These are phyloP conservation scores for Mollisia scopiformis DNA, from an alignment of 2,329 filamentous ascomycete genomes.

Conservation along the genomic window DNA sequence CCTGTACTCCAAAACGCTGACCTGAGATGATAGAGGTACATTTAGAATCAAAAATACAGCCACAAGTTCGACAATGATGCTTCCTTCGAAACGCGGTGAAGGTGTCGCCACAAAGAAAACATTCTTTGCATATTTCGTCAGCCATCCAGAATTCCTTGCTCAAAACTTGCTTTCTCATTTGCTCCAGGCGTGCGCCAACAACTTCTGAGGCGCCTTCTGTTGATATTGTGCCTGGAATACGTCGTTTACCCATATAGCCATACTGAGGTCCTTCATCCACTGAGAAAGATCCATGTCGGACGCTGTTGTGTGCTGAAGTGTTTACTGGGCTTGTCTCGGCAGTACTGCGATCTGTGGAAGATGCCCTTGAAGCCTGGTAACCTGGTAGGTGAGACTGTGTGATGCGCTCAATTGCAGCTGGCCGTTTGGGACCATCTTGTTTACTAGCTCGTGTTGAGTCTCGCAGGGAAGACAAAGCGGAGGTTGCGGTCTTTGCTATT, in stretches of 20 bases:
- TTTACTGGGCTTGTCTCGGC: constrained; percentile 60
- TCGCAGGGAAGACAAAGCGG: constrained; percentile 34
- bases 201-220: constrained; percentile 60
- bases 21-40: constrained; percentile 93
- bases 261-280: constrained; percentile 42
- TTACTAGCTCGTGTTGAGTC: constrained; percentile 36
- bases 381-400: constrained; percentile 48
- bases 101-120: constrained; percentile 85
- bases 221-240: constrained; percentile 59
- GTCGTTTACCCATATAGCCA: constrained; percentile 48
- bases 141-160: constrained; percentile 99
- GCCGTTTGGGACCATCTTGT: constrained; percentile 37
- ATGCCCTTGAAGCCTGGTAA: constrained; percentile 55
- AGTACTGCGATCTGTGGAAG: constrained; percentile 59
- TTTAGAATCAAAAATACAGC: constrained; percentile 98
- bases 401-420: constrained; percentile 40
- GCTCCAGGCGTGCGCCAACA: constrained; percentile 64
- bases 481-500: constrained; percentile 33
- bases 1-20: constrained; percentile 82
- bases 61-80: constrained; percentile 93
- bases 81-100: constrained; percentile 96
- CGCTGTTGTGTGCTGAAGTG: constrained; percentile 60
- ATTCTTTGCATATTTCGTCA: constrained; percentile 97
- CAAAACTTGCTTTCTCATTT: constrained; percentile 83
- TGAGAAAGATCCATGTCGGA: constrained; percentile 60